Evolutionary conservation across 768 basidiomycete species (phyloP), one percentile per base, ranked within the genome.

Genomic region (Mycena vulgaris): DNA sequence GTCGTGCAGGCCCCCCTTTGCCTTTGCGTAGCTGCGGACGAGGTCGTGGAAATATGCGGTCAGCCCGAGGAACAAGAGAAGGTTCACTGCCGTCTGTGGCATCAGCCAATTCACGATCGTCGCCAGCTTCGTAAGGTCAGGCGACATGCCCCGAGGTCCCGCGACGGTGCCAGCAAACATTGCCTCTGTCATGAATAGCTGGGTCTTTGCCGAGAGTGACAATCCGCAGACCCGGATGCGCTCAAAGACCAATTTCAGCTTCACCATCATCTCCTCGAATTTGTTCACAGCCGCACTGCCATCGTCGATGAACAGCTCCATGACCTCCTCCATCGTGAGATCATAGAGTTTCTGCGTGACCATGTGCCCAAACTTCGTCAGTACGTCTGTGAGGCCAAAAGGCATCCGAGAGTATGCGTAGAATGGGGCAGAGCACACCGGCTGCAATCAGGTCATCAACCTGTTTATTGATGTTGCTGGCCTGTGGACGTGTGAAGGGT

Each of bases 231-330:
- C 74, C 5, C 81, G 53, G 7, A 81, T 72, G 9, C 80, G 61
- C 1, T 57, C 39, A 11, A 86, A 73, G 7, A 83, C 55, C 0
- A 14, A 40, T 1, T 69, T 31, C 13, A 85, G 56, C 1, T 79
- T 75, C 7, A 5, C 23, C 28, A 81, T 25, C 35, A 71, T 66
- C n/a, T 71, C 72, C 1, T 77, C 72, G 61, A 85, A 85, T 0
- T 63, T 62, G 69, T 84, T 76, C 0, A 69, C 79, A 27, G 79
- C 76, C 10, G 76, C 48, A 0, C 76, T 79, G 0, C 81, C 77
- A 63, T 86, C 80, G 42, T 86, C 83, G 0, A 85, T 79, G 27
- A 83, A 85, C 2, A 80, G 65, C 55, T 83, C 81, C 19, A 83
- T 19, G 0, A 64, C 56, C 0, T 63, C 48, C 7, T 68, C 52